Evolutionary conservation across 225 moss, liverwort and hornwort genomes (phyloP), one percentile per base, ranked within the genome.

Genomic region (Physcomitrellopsis africana): DNA sequence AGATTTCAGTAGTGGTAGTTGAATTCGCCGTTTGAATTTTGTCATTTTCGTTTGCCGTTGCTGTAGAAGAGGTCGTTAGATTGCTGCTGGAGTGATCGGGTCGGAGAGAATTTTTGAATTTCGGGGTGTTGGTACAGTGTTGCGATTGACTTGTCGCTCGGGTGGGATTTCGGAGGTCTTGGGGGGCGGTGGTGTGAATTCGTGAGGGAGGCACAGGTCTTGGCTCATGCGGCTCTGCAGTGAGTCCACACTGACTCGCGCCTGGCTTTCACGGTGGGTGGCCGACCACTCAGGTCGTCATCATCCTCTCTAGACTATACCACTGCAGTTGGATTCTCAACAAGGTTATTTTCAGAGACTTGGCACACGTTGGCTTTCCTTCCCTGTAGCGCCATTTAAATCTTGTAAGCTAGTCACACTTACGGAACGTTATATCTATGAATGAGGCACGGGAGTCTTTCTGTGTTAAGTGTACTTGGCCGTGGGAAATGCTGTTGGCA

Each of bases 381-480:
- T 32, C 3, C 24, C 24, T 61, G 11, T 61, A 0, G 15, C 2
- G 49, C 2, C 49, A 49, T 49, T 49, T 11, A 37, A 37, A 37
- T 49, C 49, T 46, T 4, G 54, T 77, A 27, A 45, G 69, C 63
- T 62, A 77, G 55, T 27, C 7, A 59, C 51, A 47, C 49, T 19
- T 57, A 32, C 64, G 70, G 64, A 41, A 32, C 46, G 32, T 4
- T 2, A 65, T 20, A 43, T n/a, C 63, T 43, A 63, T 51, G 51
- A 11, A 5, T 44, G 55, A 59, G 23, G 24, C 23, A 14, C 44
- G 66, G n/a, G 48, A 66, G 51, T 41, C 51, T 67, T 72, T 41
- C 59, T 65, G 78, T 20, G 41, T 48, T 72, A 19, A 24, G n/a
- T 49, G 42, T 57, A 66, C 51, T 32, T 14, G 42, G 15, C 26